These are phyloP conservation scores for Trifolium fragiferum DNA, from an alignment of 306 rosid genomes.

Conservation along the genomic window DNA sequence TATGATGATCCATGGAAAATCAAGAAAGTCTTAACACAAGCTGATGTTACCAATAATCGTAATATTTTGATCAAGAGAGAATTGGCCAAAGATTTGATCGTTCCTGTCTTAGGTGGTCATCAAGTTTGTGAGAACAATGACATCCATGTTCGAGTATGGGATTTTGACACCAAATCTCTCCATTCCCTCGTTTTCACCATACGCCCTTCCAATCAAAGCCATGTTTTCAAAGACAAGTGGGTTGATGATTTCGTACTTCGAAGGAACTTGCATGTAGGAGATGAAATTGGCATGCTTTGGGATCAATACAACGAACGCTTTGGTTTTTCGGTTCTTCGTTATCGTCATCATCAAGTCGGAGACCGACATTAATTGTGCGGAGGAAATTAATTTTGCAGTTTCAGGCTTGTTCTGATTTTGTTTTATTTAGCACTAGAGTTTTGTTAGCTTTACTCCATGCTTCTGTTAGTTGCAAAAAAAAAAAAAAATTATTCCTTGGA, in stretches of 20 bases:
- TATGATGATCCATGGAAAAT: constrained; percentile 31
- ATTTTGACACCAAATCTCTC: too few relatives aligned
- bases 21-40: constrained; percentile 14
- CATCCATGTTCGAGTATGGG: too few relatives aligned
- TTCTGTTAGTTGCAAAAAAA: too few relatives aligned
- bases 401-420: too few relatives aligned
- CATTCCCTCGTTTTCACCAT: not conserved
- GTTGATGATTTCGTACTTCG: not conserved
- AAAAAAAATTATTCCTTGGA: too few relatives aligned
- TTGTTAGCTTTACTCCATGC: too few relatives aligned
- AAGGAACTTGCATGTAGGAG: not conserved
- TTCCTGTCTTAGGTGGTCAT: not conserved
- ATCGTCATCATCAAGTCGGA: too few relatives aligned
- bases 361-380: too few relatives aligned
- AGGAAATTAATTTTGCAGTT: too few relatives aligned
- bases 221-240: not conserved
- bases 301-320: too few relatives aligned
- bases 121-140: not conserved
- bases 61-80: not conserved
- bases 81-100: not conserved
- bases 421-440: too few relatives aligned
- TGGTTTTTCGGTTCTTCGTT: not conserved
- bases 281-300: not conserved
- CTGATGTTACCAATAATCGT: not conserved
- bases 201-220: not conserved